Percentiles rank a stretch among this genome's conserved stretches.
phyloP scores from a whole-genome alignment of 2,329 filamentous ascomycete species.

The Sporothrix curviconia region DNA sequence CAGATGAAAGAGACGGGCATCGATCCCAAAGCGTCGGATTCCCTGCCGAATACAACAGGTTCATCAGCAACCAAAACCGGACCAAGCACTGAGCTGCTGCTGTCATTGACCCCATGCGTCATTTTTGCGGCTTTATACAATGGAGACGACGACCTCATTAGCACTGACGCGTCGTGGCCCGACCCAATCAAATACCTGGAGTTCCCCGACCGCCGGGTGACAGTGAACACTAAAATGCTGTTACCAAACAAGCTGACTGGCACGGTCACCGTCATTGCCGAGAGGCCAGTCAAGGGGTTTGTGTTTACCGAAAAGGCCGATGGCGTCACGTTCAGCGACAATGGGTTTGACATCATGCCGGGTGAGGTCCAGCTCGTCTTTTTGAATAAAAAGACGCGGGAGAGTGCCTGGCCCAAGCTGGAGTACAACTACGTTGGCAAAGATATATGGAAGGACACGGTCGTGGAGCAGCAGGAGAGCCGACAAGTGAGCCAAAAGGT shows the following conservation, averaged over 20 bases:
- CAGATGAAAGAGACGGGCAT: too few species aligned
- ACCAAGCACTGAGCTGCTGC: neutral
- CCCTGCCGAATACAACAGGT: too few species aligned
- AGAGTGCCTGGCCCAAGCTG: neutral
- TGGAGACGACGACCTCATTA: constrained; percentile 32
- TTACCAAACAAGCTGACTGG: neutral
- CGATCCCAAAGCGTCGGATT: too few species aligned
- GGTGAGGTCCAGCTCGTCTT: constrained; percentile 46
- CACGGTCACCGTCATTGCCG: constrained; percentile 40
- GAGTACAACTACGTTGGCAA: constrained; percentile 1
- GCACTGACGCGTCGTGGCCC: constrained; percentile 61
- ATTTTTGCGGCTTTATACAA: constrained; percentile 34
- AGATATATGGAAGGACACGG: neutral
- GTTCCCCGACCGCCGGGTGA: constrained; percentile 32
- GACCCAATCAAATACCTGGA: constrained; percentile 65
- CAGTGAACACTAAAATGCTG: constrained; percentile 30
- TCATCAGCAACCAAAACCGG: neutral
- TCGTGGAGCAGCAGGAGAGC: too few species aligned
- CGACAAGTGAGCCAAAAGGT: too few species aligned
- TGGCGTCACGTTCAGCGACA: constrained; percentile 54
- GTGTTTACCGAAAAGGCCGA: constrained; percentile 45
- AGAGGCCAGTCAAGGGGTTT: constrained; percentile 61
- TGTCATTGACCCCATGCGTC: constrained; percentile 26
- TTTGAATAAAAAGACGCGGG: constrained; percentile 27
- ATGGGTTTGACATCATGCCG: constrained; percentile 61